A percentile compares a stretch with the other conserved stretches of the same genome.
Evolutionary conservation across 202 grass and related monocot species (phyloP).

Genomic region (Setaria italica): DNA sequence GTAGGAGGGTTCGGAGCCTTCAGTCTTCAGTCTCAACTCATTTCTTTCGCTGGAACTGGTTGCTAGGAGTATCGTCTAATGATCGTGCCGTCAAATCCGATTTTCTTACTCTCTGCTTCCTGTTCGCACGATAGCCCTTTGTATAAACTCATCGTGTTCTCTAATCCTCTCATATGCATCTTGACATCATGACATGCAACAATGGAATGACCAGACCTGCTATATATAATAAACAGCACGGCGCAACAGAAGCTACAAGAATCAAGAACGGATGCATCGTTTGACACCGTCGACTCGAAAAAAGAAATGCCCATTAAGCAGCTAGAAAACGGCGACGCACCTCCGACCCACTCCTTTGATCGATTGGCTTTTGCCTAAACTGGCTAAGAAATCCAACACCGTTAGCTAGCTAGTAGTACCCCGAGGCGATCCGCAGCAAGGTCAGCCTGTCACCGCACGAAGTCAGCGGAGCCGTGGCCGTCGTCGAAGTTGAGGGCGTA

Average conservation of each 20-base stretch:
- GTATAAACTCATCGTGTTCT: neutral
- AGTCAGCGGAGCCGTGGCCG: slow-evolving; percentile 38
- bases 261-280: neutral
- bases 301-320: neutral
- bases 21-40: neutral
- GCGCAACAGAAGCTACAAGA: neutral
- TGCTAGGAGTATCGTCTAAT: neutral
- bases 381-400: neutral
- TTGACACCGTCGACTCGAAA: neutral
- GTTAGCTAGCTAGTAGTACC: neutral
- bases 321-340: neutral
- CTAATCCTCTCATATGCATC: neutral
- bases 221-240: neutral
- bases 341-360: neutral
- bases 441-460: neutral
- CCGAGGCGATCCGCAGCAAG: neutral
- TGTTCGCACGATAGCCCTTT: neutral
- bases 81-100: neutral
- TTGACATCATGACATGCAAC: neutral
- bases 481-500: slow-evolving; percentile 90
- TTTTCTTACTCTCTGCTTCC: neutral
- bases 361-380: neutral
- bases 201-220: neutral
- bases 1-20: neutral
- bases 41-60: neutral